phyloP scores from a whole-genome alignment of 1,139 yeast genomes.

The Saccharomyces hybrid region DNA sequence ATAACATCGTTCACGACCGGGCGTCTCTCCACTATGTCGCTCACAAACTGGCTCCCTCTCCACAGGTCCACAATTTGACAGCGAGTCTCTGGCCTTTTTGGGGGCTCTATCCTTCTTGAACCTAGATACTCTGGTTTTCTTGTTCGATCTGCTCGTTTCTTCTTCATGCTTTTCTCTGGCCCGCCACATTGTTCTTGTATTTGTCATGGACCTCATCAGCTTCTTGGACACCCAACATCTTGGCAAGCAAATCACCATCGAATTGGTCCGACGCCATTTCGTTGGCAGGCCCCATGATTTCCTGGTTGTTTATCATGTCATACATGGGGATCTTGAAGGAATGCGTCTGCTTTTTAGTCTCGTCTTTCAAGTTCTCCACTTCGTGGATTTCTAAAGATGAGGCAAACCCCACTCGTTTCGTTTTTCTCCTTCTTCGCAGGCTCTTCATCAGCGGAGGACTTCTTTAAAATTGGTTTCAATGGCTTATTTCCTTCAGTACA shows the following conservation, averaged over 20 bases:
- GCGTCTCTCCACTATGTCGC: background rate
- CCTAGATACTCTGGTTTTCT: constrained; percentile 23
- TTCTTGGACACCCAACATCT: constrained; percentile 27
- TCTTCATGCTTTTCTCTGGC: constrained; percentile 9
- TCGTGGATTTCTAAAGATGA: constrained; percentile 48
- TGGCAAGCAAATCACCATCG: constrained; percentile 30
- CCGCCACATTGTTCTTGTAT: constrained; percentile 13
- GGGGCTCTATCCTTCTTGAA: constrained; percentile 22
- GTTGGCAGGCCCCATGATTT: background rate
- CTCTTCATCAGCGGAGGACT: background rate
- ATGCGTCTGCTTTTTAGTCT: constrained; percentile 35
- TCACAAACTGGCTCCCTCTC: background rate
- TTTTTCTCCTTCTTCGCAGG: constrained; percentile 17
- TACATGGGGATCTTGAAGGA: constrained; percentile 8
- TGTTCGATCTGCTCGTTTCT: constrained; percentile 9
- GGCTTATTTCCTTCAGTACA: background rate
- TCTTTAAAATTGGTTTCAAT: constrained; percentile 20
- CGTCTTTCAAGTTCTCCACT: constrained; percentile 50
- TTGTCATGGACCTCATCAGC: constrained; percentile 29
- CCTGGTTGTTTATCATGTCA: background rate
- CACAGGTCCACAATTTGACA: background rate
- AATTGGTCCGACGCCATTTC: constrained; percentile 16
- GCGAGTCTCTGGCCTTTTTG: constrained; percentile 1
- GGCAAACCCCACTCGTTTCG: constrained; percentile 49
- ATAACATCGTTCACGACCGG: background rate